Base-by-base conservation (phyloP, 2,329 filamentous ascomycete species). In the Epichloe coenophiala region DNA sequence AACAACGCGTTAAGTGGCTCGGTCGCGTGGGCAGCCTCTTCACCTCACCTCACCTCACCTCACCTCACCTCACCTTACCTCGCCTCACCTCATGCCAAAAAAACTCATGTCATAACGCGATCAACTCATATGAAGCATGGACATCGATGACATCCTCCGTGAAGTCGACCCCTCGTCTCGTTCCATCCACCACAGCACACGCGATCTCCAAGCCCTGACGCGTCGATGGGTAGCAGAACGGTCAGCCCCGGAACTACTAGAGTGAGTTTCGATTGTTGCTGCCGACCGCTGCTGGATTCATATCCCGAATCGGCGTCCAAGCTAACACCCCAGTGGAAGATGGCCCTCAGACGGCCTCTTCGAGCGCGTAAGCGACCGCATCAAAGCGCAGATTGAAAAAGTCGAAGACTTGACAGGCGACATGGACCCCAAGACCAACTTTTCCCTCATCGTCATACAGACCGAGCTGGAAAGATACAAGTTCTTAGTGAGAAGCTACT, bases 401-500 rank as follows among this genome's bases (percentile, higher is more conserved):
- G 80, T 88, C 55, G 84, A 87, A 69, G 78, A 83, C 53, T 78
- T 90, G 75, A 91, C 86, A 12, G 86, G 85, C 55, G 83, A 86
- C 62, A 85, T 90, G 80, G 89, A 95, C 61, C 86, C 90, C 45
- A 89, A 86, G 66, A 84, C 87, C 56, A 97, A 95, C 65, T 95
- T 98, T 65, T 81, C 82, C 54, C 82, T 97, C 61, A 95, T 96
- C 46, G 85, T 98, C 55, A 83, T 96, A 50, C 93, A 98, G 72
- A 97, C 94, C 6, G 93, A 98, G 70, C 78, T 98, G 50, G 90
- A 96, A 65, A 77, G 93, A 44, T 94, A 87, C 69, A 95, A 95
- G 70, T 98, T 89, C 62, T 75, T 98, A 21, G 78, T 97, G 17
- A 78, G 93, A 54, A 85, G 86, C 56, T 84, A 91, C 57, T 68